Conservation (phyloP, 441 rosid species). For the Populus tomentosa region DNA sequence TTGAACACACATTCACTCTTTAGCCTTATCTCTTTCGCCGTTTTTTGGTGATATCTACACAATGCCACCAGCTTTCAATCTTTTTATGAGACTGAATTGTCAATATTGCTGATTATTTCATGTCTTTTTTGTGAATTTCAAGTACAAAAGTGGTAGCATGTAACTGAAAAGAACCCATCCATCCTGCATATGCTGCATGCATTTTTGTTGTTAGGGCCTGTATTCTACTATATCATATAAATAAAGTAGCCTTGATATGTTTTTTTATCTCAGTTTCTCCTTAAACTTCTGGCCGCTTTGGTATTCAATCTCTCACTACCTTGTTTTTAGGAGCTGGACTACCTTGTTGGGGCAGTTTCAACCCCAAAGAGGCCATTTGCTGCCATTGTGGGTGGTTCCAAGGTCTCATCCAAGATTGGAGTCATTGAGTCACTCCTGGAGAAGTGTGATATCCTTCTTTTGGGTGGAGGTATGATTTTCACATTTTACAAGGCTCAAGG, state of each 20-base stretch:
- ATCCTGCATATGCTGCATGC: no score
- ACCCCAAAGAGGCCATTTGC: conserved; percentile 89
- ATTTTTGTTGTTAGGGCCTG: not conserved
- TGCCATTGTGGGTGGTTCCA: conserved; percentile 89
- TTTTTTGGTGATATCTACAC: not conserved
- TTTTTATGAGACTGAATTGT: not conserved
- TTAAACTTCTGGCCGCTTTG: not conserved
- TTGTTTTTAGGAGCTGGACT: conserved; percentile 64
- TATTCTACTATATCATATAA: not conserved
- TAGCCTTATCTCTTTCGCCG: not conserved
- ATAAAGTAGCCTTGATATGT: not conserved
- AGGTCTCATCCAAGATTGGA: conserved; percentile 90
- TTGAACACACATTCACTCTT: not conserved
- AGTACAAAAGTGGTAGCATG: not conserved
- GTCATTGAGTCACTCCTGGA: conserved; percentile 86
- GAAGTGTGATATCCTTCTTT: conserved; percentile 71
- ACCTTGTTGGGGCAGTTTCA: conserved; percentile 89
- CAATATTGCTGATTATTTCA: not conserved
- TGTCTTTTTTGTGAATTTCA: not conserved
- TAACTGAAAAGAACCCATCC: not conserved
- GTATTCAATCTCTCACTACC: not conserved
- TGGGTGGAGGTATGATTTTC: conserved; percentile 95
- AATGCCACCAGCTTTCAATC: not conserved
- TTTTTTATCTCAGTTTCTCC: not conserved
- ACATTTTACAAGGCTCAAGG: conserved; percentile 94